Evolutionary conservation across 306 rosid species (phyloP), one percentile per base, ranked within the genome.

Genomic region (Castanopsis chinensis): DNA sequence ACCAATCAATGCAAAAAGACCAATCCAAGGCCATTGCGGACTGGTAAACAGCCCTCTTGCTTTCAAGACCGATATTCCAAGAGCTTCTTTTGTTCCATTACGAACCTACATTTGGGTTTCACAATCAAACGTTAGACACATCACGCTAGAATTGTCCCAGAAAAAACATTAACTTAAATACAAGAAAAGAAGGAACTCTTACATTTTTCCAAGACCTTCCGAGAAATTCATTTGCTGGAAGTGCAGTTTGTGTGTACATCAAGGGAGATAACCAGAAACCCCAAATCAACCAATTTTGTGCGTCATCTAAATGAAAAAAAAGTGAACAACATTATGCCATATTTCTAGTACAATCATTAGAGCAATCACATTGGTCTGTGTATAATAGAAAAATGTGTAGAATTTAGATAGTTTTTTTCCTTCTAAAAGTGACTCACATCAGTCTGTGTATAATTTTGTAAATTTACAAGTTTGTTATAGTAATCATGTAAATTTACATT

Each of bases 11-110:
- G 79, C 87, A 51, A 27, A 37, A 58, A 80, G 20, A 33, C 63
- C 65, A 63, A 84, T 49, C 87, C 84, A 84, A 69, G 72, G 73
- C 84, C 82, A 76, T 25, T 80, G 43, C 3, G 82, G 18, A 7
- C 69, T 5, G 17, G 75, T 33, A 30, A 53, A 63, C 63, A 80
- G 19, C 55, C 82, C 84, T 18, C 80, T 79, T 68, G 76, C 20
- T 73, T 84, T 77, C 72, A 78, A 56, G 35, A 78, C 55, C 0
- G 61, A 71, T 51, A 81, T 41, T 41, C 85, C 88, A 14, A 85
- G 53, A 59, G 78, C 65, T 49, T 85, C 83, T 0, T 68, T 70
- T 61, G 85, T 78, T 70, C 83, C 88, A 3, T 78, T 37, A 73
- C 32, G 28, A 74, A 78, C 81, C 88, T 85, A 75, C 64, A 63